Conservation (phyloP, 768 basidiomycete species). For the Cystofilobasidium bisporidii region DNA sequence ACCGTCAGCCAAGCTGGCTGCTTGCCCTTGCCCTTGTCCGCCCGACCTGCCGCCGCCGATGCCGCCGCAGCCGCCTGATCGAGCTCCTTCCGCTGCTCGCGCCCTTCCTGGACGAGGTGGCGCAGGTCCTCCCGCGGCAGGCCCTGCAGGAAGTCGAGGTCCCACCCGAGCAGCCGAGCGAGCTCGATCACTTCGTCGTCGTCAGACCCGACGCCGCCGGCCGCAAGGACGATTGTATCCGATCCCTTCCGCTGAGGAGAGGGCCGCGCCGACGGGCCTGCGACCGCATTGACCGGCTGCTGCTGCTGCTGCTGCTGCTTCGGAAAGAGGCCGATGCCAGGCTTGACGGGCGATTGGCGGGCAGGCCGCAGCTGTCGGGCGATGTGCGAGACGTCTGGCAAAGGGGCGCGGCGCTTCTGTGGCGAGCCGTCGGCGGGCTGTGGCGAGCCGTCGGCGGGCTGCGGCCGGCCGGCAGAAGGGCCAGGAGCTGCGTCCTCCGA, state of each 20-base stretch:
- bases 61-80: background rate
- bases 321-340: background rate
- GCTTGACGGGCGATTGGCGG: conserved; percentile 7
- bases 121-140: background rate
- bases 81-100: background rate
- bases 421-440: conserved; percentile 5
- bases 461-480: too few relatives aligned
- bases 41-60: too few relatives aligned
- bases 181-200: conserved; percentile 12
- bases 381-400: conserved; percentile 9
- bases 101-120: conserved; percentile 1
- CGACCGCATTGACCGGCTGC: background rate
- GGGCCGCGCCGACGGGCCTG: conserved; percentile 6
- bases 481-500: background rate
- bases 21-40: background rate
- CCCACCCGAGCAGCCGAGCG: conserved; percentile 8
- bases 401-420: background rate
- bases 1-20: too few relatives aligned
- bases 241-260: background rate
- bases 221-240: background rate
- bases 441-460: background rate
- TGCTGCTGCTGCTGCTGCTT: too few relatives aligned
- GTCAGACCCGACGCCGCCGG: background rate
- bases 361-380: conserved; percentile 8
- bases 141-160: background rate